Evolutionary conservation across 2,329 filamentous ascomycete genomes (phyloP).

Genomic region (Sporothrix globosa): DNA sequence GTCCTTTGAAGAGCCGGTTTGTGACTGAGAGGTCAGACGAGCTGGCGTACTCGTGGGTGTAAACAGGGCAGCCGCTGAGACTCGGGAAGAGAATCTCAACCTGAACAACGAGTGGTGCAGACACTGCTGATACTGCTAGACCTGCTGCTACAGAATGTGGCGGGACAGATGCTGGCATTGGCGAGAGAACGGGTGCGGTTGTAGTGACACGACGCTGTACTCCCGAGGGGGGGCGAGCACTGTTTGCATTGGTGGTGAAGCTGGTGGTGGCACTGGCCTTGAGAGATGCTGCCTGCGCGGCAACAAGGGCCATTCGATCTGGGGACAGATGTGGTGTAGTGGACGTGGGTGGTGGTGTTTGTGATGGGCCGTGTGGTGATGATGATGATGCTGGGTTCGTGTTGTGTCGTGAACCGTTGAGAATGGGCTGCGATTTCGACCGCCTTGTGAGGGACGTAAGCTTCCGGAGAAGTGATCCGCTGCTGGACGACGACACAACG

Average conservation of each 20-base stretch:
- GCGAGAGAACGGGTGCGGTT: neutral
- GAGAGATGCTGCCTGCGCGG: slow-evolving; percentile 26
- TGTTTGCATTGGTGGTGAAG: slow-evolving; percentile 22
- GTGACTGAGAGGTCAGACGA: slow-evolving; percentile 51
- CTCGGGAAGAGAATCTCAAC: slow-evolving; percentile 36
- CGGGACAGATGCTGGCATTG: neutral
- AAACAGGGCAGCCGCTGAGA: slow-evolving; percentile 35
- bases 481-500: slow-evolving; percentile 22
- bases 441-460: slow-evolving; percentile 28
- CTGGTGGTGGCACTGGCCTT: slow-evolving; percentile 20
- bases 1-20: slow-evolving; percentile 52
- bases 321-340: neutral
- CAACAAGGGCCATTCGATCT: slow-evolving; percentile 25
- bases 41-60: slow-evolving; percentile 52
- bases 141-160: neutral
- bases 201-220: neutral
- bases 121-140: too few relatives aligned
- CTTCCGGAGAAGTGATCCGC: slow-evolving; percentile 28
- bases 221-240: neutral
- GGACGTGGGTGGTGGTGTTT: neutral
- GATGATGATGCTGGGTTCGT: neutral
- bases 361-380: neutral
- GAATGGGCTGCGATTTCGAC: slow-evolving; percentile 8
- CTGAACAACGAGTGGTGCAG: slow-evolving; percentile 32
- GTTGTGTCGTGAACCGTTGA: neutral